A percentile compares a stretch with the other conserved stretches of the same genome.
These are phyloP conservation scores for Metarhizium anisopliae DNA, from an alignment of 2,329 filamentous ascomycete genomes.

Conservation along the genomic window DNA sequence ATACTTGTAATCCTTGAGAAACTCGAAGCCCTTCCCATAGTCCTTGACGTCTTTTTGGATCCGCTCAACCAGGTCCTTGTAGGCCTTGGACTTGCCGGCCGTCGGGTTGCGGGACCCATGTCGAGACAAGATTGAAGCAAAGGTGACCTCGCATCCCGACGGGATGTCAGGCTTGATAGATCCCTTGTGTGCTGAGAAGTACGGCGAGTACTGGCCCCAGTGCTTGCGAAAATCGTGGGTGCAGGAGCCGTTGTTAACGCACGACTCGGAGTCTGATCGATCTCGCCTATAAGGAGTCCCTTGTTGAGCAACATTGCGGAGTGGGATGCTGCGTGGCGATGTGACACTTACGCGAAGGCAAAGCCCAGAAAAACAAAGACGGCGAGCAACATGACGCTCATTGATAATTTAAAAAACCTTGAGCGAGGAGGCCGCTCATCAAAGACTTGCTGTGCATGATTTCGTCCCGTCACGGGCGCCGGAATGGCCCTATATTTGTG, in stretches of 20 bases:
- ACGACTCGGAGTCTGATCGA: conserved; percentile 2
- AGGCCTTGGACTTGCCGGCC: conserved; percentile 51
- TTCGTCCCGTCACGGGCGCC: conserved; percentile 3
- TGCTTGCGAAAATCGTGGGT: conserved; percentile 50
- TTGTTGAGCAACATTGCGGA: neutral
- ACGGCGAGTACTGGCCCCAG: conserved; percentile 88
- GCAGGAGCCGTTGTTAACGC: conserved; percentile 31
- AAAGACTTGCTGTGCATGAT: neutral
- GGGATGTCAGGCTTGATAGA: conserved; percentile 52
- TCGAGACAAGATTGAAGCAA: conserved; percentile 72
- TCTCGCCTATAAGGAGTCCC: conserved; percentile 3
- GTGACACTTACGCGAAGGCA: conserved; percentile 10
- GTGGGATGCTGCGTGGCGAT: neutral
- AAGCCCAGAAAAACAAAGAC: conserved; percentile 8
- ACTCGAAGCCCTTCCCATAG: conserved; percentile 57
- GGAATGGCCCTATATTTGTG: conserved; percentile 22
- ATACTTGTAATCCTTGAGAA: conserved; percentile 65
- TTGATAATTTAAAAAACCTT: conserved; percentile 9
- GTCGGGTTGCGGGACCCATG: conserved; percentile 84
- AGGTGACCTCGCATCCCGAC: conserved; percentile 61
- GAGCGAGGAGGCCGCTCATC: conserved; percentile 1
- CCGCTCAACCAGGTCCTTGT: conserved; percentile 53
- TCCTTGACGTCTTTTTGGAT: conserved; percentile 50
- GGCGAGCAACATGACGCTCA: conserved; percentile 9
- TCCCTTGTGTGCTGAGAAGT: conserved; percentile 62